phyloP scores from a whole-genome alignment of 1,284 basidiomycete genomes.

The Boletus sp. region DNA sequence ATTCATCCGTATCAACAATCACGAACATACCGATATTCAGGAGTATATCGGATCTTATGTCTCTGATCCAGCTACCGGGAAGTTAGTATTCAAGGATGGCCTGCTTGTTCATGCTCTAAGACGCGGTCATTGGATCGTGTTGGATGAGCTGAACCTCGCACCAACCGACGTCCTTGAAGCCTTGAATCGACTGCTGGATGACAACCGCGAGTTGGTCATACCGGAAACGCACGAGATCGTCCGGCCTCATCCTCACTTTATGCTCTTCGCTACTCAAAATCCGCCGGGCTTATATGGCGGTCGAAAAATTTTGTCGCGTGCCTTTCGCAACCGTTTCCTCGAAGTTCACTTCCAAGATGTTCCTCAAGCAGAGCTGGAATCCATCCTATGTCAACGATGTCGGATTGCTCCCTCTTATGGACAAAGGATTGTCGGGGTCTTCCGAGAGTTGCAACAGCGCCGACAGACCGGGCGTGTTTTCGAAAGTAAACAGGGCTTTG shows the following conservation, averaged over 20 bases:
- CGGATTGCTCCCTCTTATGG: constrained; percentile 92
- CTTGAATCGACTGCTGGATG: constrained; percentile 92
- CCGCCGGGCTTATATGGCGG: constrained; percentile 97
- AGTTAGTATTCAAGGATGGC: constrained; percentile 92
- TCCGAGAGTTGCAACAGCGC: constrained; percentile 89
- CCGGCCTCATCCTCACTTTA: constrained; percentile 91
- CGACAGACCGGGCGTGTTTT: constrained; percentile 91
- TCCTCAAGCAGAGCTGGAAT: constrained; percentile 89
- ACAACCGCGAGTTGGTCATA: constrained; percentile 95
- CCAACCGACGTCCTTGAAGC: constrained; percentile 98
- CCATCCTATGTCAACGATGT: constrained; percentile 86
- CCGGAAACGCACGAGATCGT: constrained; percentile 97
- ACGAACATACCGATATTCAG: constrained; percentile 99
- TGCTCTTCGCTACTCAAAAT: constrained; percentile 98
- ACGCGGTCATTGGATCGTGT: constrained; percentile 94
- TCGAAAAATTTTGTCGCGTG: constrained; percentile 91
- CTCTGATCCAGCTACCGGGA: constrained; percentile 88
- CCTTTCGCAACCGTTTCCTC: constrained; percentile 97
- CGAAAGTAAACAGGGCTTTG: constrained; percentile 96
- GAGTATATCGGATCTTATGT: constrained; percentile 98
- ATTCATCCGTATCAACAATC: constrained; percentile 99
- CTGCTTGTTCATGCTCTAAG: constrained; percentile 90
- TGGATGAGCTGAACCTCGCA: constrained; percentile 97
- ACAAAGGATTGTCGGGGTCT: constrained; percentile 87
- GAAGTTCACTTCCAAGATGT: constrained; percentile 99